Percentiles rank a stretch among this genome's conserved stretches.
Conservation (phyloP, 306 rosid species). For the Trifolium fragiferum region DNA sequence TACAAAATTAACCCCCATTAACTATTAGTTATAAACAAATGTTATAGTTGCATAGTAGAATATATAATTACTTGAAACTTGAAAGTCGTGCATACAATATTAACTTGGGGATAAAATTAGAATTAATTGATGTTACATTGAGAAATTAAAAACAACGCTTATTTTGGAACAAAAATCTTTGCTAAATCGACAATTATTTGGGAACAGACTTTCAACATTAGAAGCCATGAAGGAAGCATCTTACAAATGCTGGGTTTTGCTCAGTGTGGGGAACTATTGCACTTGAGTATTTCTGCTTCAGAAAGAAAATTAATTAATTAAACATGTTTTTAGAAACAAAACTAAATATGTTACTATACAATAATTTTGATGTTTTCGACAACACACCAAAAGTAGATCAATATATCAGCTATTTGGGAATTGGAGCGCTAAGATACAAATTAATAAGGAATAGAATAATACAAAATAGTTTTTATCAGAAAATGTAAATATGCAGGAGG, state of each 20-base stretch:
- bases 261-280: conserved; percentile 57
- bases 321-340: background rate
- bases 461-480: conserved; percentile 10
- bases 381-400: conserved; percentile 23
- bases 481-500: conserved; percentile 20
- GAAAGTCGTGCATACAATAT: background rate
- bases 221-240: conserved; percentile 43
- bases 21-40: conserved; percentile 1
- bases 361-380: conserved; percentile 4
- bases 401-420: background rate
- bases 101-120: background rate
- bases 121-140: background rate
- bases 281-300: conserved; percentile 67
- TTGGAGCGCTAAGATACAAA: background rate
- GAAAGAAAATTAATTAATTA: conserved; percentile 31
- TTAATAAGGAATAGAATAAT: conserved; percentile 20
- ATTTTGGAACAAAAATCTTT: background rate
- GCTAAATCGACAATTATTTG: too few species aligned
- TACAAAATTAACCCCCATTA: background rate
- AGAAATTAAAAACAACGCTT: background rate
- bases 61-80: background rate
- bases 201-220: background rate
- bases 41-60: background rate
- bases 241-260: conserved; percentile 71
- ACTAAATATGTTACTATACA: conserved; percentile 6